phyloP scores from a whole-genome alignment of 2,329 filamentous ascomycete genomes.

The Sarocladium oryzae region DNA sequence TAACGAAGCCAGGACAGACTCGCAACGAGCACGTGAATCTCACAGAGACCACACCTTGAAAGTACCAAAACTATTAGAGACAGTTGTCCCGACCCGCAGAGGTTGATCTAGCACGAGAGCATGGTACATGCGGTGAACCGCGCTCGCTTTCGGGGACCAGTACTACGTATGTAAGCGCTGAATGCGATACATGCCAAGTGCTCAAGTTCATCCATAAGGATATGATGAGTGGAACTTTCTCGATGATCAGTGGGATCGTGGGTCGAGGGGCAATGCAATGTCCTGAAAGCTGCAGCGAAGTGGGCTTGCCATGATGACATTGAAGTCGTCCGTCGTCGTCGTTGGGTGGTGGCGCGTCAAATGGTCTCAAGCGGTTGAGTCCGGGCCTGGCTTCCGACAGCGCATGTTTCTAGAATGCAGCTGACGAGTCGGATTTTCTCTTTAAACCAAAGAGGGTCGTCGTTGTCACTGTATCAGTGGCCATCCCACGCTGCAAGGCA shows the following conservation, averaged over 20 bases:
- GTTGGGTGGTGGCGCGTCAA: background rate
- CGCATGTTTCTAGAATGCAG: constrained; percentile 6
- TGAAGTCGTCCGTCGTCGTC: constrained; percentile 1
- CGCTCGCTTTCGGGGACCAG: constrained; percentile 1
- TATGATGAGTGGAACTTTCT: background rate
- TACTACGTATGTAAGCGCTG: too few species aligned
- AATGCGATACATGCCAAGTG: background rate
- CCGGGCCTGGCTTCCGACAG: background rate
- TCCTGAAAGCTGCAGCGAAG: background rate
- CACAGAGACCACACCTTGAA: too few species aligned
- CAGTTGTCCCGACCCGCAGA: too few species aligned
- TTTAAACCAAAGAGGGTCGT: background rate
- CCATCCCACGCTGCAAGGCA: constrained; percentile 8
- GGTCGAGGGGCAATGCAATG: constrained; percentile 1
- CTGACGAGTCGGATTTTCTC: background rate
- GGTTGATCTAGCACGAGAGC: too few species aligned
- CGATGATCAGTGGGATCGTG: constrained; percentile 3
- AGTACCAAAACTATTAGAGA: too few species aligned
- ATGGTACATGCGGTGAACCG: too few species aligned
- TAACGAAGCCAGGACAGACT: too few species aligned
- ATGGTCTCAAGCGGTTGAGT: background rate
- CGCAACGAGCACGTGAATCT: too few species aligned
- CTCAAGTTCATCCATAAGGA: background rate
- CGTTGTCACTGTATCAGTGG: background rate
- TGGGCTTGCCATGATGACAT: background rate